A percentile compares a stretch with the other conserved stretches of the same genome.
Conservation (phyloP, 768 basidiomycete species). For the Lactarius evosmus region DNA sequence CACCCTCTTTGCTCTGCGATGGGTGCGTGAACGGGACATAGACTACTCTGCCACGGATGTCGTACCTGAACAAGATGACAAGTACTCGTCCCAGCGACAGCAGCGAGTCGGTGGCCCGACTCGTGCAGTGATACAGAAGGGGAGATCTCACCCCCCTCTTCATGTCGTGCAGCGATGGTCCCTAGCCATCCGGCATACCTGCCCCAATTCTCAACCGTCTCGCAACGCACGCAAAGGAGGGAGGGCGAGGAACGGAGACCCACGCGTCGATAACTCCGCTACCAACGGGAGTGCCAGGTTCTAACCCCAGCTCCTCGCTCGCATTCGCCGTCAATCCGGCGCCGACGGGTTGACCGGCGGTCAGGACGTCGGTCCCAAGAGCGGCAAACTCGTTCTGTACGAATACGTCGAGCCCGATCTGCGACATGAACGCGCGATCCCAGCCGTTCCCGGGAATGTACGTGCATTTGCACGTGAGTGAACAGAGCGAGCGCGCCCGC, state of each 20-base stretch:
- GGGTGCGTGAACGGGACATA: background rate
- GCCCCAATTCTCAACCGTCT: slow-evolving; percentile 12
- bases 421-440: slow-evolving; percentile 82
- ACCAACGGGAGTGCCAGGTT: slow-evolving; percentile 87
- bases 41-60: background rate
- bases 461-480: slow-evolving; percentile 93
- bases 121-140: slow-evolving; percentile 64
- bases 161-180: slow-evolving; percentile 80
- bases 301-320: slow-evolving; percentile 80
- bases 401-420: slow-evolving; percentile 76
- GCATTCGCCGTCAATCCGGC: slow-evolving; percentile 72
- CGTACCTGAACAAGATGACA: slow-evolving; percentile 88
- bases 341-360: slow-evolving; percentile 85
- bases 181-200: slow-evolving; percentile 97
- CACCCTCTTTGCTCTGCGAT: slow-evolving; percentile 66
- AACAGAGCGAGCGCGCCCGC: slow-evolving; percentile 81
- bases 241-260: slow-evolving; percentile 30
- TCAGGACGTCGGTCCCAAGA: slow-evolving; percentile 56
- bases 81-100: slow-evolving; percentile 93
- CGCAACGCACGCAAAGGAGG: background rate
- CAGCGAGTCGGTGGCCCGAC: slow-evolving; percentile 79
- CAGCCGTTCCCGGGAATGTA: slow-evolving; percentile 87
- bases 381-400: slow-evolving; percentile 74
- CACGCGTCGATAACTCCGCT: slow-evolving; percentile 95
- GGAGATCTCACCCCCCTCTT: slow-evolving; percentile 48